Conservation (phyloP, 2,329 filamentous ascomycete genomes). For the Orbilia oligospora region DNA sequence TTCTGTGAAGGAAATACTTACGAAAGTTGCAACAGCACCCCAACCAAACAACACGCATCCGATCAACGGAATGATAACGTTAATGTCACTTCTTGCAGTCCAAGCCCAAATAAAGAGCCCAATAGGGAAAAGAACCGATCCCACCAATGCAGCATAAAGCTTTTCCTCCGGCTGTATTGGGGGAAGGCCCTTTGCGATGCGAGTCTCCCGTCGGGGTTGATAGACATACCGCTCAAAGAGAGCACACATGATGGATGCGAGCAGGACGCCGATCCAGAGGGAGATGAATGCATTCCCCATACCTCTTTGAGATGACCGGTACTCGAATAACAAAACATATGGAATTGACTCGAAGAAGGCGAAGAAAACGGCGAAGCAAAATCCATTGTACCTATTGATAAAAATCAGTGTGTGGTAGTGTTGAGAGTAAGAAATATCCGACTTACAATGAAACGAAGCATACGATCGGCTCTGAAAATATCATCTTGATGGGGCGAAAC, state of each 20-base stretch:
- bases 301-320: constrained; percentile 56
- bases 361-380: constrained; percentile 78
- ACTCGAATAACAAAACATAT: constrained; percentile 60
- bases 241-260: constrained; percentile 60
- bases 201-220: constrained; percentile 32
- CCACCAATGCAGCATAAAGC: constrained; percentile 74
- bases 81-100: constrained; percentile 69
- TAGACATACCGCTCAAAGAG: constrained; percentile 43
- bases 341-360: constrained; percentile 75
- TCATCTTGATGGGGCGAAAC: constrained; percentile 80
- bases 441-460: constrained; percentile 68
- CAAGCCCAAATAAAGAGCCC: constrained; percentile 75
- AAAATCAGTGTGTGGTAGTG: constrained; percentile 66
- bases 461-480: constrained; percentile 81
- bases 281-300: constrained; percentile 63
- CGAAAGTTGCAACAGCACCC: constrained; percentile 75
- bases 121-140: constrained; percentile 71
- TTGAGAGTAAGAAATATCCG: neutral
- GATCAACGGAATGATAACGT: constrained; percentile 71
- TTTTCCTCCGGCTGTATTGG: constrained; percentile 71
- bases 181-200: constrained; percentile 12
- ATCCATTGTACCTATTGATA: constrained; percentile 74
- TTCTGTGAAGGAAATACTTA: constrained; percentile 67
- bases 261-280: constrained; percentile 61
- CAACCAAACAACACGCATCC: constrained; percentile 74